Conservation (phyloP, 1,139 yeast species). For the Zhuliangozyma parablackwelliae region DNA sequence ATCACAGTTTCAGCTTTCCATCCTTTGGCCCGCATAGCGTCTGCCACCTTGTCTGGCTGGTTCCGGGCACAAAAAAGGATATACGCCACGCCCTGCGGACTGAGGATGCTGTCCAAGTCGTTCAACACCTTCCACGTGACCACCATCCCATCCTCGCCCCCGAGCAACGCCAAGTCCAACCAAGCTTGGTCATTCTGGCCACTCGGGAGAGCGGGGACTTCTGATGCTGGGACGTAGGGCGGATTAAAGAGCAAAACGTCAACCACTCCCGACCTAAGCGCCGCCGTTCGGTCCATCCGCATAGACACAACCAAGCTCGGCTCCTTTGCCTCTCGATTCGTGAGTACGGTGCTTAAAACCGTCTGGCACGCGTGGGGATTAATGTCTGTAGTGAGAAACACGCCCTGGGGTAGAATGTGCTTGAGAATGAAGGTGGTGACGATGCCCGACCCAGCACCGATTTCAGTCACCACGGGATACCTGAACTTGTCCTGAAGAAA, state of each 20-base stretch:
- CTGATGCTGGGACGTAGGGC: constrained; percentile 89
- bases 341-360: constrained; percentile 45
- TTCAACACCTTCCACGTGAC: constrained; percentile 65
- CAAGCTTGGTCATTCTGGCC: constrained; percentile 50
- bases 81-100: constrained; percentile 68
- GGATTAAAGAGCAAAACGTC: constrained; percentile 87
- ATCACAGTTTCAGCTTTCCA: constrained; percentile 55
- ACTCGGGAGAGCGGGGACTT: constrained; percentile 54
- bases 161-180: constrained; percentile 85
- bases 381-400: constrained; percentile 69
- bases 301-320: constrained; percentile 44
- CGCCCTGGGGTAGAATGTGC: constrained; percentile 44
- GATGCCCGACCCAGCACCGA: constrained; percentile 91
- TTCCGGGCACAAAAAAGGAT: constrained; percentile 84
- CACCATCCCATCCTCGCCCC: constrained; percentile 88
- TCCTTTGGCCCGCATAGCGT: constrained; percentile 42
- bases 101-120: constrained; percentile 43
- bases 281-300: constrained; percentile 54
- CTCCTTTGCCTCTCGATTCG: constrained; percentile 34
- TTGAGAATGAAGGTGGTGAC: constrained; percentile 69
- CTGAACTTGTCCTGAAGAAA: constrained; percentile 28
- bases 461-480: constrained; percentile 65
- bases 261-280: constrained; percentile 42
- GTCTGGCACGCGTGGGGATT: constrained; percentile 72
- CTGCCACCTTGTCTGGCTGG: constrained; percentile 59